phyloP scores from a whole-genome alignment of 805 yeast species.

The Myxozyma melibiosi region DNA sequence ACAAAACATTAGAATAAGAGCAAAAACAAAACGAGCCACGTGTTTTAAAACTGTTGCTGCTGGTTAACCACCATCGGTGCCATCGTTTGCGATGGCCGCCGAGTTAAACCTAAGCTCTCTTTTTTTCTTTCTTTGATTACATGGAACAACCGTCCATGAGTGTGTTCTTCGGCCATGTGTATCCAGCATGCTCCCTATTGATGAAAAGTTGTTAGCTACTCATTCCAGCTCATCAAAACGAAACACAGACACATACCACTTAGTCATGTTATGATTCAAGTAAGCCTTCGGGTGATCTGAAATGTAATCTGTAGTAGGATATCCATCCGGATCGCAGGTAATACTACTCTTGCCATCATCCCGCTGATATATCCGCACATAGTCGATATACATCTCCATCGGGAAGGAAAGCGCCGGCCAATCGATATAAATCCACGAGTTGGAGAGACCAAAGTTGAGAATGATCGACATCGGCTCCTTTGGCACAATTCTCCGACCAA shows the following conservation, averaged over 20 bases:
- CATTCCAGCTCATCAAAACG: background rate
- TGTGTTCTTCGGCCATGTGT: constrained; percentile 29
- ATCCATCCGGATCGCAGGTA: constrained; percentile 85
- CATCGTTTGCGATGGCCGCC: no score
- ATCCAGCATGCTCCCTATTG: constrained; percentile 28
- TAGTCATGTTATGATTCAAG: constrained; percentile 64
- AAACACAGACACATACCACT: constrained; percentile 52
- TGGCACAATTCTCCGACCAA: constrained; percentile 77
- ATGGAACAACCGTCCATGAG: constrained; percentile 22
- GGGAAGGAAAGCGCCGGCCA: constrained; percentile 81
- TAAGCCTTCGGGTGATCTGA: constrained; percentile 70
- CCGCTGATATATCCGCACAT: constrained; percentile 92
- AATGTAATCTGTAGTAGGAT: constrained; percentile 86
- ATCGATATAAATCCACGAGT: constrained; percentile 91
- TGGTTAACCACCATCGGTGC: no score
- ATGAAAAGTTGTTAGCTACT: background rate
- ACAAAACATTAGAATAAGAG: no score
- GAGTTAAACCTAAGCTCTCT: no score
- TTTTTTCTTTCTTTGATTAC: constrained; percentile 1
- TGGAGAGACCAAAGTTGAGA: constrained; percentile 86
- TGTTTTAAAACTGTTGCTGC: no score
- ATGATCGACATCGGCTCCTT: constrained; percentile 93
- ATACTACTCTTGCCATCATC: constrained; percentile 49
- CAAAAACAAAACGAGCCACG: no score
- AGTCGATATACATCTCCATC: constrained; percentile 71